Base-by-base conservation (phyloP, 2,329 filamentous ascomycete species). In the Microdochium paspali region DNA sequence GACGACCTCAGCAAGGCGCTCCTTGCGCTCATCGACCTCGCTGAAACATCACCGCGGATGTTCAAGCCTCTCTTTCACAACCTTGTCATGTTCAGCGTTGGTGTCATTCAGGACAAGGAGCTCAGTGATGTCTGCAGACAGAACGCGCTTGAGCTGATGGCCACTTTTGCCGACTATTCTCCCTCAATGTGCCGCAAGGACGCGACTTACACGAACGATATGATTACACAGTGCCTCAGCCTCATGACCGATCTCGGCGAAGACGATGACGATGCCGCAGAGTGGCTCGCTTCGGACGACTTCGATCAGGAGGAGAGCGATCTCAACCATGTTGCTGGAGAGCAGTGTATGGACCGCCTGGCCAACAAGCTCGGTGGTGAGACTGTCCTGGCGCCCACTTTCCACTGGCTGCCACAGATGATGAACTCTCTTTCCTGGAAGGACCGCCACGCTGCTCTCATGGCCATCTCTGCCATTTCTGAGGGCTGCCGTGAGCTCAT, bases 381-480 rank as follows among this genome's bases (percentile, higher is more conserved):
- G 59, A 84, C 87, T n/a, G 86, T 98, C 49, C 74, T 98, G 20
- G 87, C 87, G 25, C 90, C 90, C 1, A 97, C 91, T 1, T 98
- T 97, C 69, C 85, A 86, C 64, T 98, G 93, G 93, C 81, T 98
- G 32, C 93, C 93, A 10, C 80, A 90, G 53, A 98, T 98, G 93
- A 94, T 97, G 83, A 88, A 84, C 47, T 97, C 93, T 1, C 85
- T 87, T 57, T 82, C 89, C 25, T 98, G 93, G 93, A 83, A 88
- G 60, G 93, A 98, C 65, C 82, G 91, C 52, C 93, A 98, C 66
- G 93, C 93, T 26, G 93, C 93, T 44, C 79, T 98, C 46, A 98
- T 98, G 93, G 93, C 93, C 23, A 96, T 98, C 51, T 97, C 91
- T 2, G 93, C 93, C 54, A 98, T 98, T 53, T 97, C 93, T 0